Conservation (phyloP, 805 yeast genomes). For the Candida manassasensis region DNA sequence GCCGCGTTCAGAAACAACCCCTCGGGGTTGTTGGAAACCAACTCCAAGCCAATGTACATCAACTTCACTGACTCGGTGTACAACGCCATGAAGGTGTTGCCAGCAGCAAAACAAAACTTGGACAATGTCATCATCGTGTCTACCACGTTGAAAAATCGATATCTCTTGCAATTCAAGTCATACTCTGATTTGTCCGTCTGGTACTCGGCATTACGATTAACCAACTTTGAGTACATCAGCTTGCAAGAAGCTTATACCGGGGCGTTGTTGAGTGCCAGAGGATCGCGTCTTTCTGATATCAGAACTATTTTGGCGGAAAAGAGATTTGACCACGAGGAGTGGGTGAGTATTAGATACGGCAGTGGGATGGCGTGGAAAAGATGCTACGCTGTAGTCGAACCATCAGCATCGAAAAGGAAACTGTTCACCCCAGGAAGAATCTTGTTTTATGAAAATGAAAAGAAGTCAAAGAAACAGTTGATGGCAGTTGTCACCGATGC, state of each 20-base stretch:
- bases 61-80: slow-evolving; percentile 88
- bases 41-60: slow-evolving; percentile 77
- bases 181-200: slow-evolving; percentile 63
- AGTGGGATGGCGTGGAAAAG: slow-evolving; percentile 98
- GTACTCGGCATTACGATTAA: slow-evolving; percentile 78
- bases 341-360: slow-evolving; percentile 94
- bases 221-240: slow-evolving; percentile 74
- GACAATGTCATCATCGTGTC: slow-evolving; percentile 82
- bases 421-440: slow-evolving; percentile 58
- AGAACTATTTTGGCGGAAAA: slow-evolving; percentile 80
- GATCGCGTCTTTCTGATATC: slow-evolving; percentile 81
- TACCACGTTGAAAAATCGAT: slow-evolving; percentile 88
- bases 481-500: slow-evolving; percentile 78
- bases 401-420: slow-evolving; percentile 49
- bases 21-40: slow-evolving; percentile 49
- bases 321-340: slow-evolving; percentile 83
- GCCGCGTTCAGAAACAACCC: slow-evolving; percentile 51
- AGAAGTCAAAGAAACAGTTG: slow-evolving; percentile 61
- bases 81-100: slow-evolving; percentile 63
- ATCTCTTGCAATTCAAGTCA: slow-evolving; percentile 70
- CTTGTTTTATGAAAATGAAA: slow-evolving; percentile 78
- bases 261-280: slow-evolving; percentile 87
- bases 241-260: slow-evolving; percentile 97
- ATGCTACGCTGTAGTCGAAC: slow-evolving; percentile 86
- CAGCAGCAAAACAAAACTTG: slow-evolving; percentile 58